phyloP scores from a whole-genome alignment of 75 land plant genomes.

The Adiantum capillusveneris region DNA sequence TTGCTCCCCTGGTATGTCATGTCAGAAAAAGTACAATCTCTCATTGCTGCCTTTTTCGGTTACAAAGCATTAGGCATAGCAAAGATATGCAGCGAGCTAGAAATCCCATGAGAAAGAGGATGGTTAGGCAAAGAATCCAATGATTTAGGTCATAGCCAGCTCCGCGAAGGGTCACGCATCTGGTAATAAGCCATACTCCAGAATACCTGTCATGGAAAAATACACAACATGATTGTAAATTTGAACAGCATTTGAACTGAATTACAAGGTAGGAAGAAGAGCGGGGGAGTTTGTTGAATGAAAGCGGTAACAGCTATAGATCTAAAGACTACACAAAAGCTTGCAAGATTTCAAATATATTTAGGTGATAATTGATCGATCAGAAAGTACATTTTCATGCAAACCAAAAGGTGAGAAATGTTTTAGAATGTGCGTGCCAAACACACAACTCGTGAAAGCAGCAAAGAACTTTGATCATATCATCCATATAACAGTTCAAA shows the following conservation, averaged over 20 bases:
- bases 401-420: too few species aligned
- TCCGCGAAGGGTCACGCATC: slow-evolving; percentile 48
- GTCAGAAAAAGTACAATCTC: too few species aligned
- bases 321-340: too few species aligned
- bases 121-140: slow-evolving; percentile 31
- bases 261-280: too few species aligned
- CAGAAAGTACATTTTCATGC: too few species aligned
- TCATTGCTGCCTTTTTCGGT: slow-evolving; percentile 42
- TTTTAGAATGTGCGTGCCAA: too few species aligned
- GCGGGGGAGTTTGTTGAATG: too few species aligned
- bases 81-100: slow-evolving; percentile 56
- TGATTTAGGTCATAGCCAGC: slow-evolving; percentile 41
- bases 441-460: not conserved
- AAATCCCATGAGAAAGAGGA: slow-evolving; percentile 47
- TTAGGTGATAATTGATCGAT: too few species aligned
- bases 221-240: too few species aligned
- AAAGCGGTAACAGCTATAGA: not conserved
- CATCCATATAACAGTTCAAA: not conserved
- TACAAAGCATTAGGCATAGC: slow-evolving; percentile 53
- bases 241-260: too few species aligned
- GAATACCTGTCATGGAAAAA: slow-evolving; percentile 81
- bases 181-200: slow-evolving; percentile 79
- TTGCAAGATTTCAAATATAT: too few species aligned
- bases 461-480: not conserved
- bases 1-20: too few species aligned